Evolutionary conservation across 805 yeast genomes (phyloP), one percentile per base, ranked within the genome.

Genomic region (Jamesozyma hellenica): DNA sequence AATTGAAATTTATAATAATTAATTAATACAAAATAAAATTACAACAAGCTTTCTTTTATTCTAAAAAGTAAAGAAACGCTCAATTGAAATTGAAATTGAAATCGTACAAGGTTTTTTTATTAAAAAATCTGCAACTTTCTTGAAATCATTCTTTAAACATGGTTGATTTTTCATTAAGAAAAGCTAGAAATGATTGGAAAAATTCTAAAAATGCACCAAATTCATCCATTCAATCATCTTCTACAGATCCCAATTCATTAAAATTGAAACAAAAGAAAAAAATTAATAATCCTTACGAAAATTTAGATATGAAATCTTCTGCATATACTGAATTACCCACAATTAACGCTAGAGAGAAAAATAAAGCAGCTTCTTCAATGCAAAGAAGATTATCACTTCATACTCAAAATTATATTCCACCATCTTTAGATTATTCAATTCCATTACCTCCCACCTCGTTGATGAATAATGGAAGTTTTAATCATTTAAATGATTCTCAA

Each of bases 331-430:
- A 50, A 28, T 36, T 65, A 18, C 70, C 68, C 1, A 53, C 55
- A 13, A 59, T 65, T 19, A 57, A 56, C 40, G 52, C 58, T 19
- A 53, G 54, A 35, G 65, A 60, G 32, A 59, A 61, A 42, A 65
- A 56, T 26, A 65, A 61, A 47, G 61, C 65, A 42, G 69, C 66
- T 1, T 53, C 62, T 13, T 55, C 66, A 16, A 66, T 67, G 65
- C 69, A 68, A 39, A 52, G 74, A 38, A 52, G 74, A 41, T 56
- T 70, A 43, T 69, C 74, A 3, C 58, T 70, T 26, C 69, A 65
- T 40, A 51, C 63, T 34, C 47, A 54, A 11, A 49, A 51, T 34
- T 48, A 53, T 39, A 50, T 47, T n/a, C 55, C 60, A n/a, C 54
- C 60, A 13, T 42, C 50, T 21, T 21, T 52, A 26, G 60, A 58